These are phyloP conservation scores for Trematosphaeria pertusa DNA, from an alignment of 2,329 filamentous ascomycete species.

Conservation along the genomic window DNA sequence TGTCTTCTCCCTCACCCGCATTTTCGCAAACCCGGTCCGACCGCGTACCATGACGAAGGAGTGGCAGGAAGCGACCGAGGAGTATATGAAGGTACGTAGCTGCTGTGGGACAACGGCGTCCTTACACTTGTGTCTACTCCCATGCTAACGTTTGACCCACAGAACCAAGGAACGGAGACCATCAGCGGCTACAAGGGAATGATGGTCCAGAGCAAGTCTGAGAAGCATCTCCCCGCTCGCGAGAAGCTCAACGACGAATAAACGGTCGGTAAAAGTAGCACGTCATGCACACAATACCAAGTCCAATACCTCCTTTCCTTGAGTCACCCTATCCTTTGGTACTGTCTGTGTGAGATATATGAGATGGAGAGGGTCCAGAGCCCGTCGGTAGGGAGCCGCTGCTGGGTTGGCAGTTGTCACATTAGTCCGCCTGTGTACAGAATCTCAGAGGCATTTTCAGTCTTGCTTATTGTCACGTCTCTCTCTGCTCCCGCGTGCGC, in stretches of 20 bases:
- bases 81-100: conserved; percentile 82
- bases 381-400: conserved; percentile 19
- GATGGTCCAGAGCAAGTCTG: conserved; percentile 48
- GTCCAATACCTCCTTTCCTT: conserved; percentile 43
- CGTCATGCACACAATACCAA: conserved; percentile 40
- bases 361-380: conserved; percentile 33
- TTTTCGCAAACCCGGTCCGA: conserved; percentile 67
- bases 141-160: conserved; percentile 20
- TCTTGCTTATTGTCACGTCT: conserved; percentile 22
- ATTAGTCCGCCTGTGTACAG: conserved; percentile 49
- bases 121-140: not conserved
- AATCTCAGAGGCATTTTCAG: conserved; percentile 44
- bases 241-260: conserved; percentile 44
- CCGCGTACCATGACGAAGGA: conserved; percentile 95
- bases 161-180: conserved; percentile 47
- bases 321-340: conserved; percentile 45
- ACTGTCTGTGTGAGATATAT: conserved; percentile 44
- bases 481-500: conserved; percentile 24
- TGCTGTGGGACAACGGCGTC: conserved; percentile 4
- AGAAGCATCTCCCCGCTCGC: conserved; percentile 33
- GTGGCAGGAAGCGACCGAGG: conserved; percentile 94
- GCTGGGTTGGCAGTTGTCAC: conserved; percentile 39
- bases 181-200: conserved; percentile 51
- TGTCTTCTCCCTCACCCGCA: conserved; percentile 75
- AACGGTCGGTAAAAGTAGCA: conserved; percentile 27